phyloP scores from a whole-genome alignment of 106 monocot genomes.

The Dendrobium officinale region DNA sequence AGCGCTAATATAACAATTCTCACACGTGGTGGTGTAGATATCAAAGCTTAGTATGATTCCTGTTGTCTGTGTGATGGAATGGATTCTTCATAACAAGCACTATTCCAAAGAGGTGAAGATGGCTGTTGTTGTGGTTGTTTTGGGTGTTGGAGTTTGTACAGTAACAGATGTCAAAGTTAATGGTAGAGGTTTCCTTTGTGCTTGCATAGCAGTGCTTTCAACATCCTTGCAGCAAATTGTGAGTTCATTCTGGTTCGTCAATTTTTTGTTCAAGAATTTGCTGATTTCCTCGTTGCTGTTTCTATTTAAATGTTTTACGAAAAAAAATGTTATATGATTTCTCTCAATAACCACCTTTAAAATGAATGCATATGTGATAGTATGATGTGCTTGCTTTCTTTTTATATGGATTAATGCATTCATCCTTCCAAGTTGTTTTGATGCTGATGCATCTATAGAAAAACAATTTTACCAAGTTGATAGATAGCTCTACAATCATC shows the following conservation, averaged over 20 bases:
- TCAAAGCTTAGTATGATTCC: conserved; percentile 96
- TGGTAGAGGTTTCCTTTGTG: conserved; percentile 78
- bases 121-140: conserved; percentile 63
- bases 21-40: conserved; percentile 31
- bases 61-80: conserved; percentile 90
- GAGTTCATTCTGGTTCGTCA: conserved; percentile 21
- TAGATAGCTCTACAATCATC: too few species aligned
- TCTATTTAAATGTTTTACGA: too few species aligned
- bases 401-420: too few species aligned
- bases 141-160: conserved; percentile 85
- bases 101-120: conserved; percentile 77
- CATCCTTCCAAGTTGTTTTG: too few species aligned
- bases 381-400: too few species aligned
- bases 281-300: too few species aligned
- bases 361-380: too few species aligned
- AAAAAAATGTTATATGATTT: too few species aligned
- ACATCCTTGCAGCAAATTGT: conserved; percentile 94
- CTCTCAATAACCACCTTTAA: too few species aligned
- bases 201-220: conserved; percentile 69
- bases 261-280: too few species aligned
- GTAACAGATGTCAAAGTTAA: conserved; percentile 91
- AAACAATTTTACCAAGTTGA: too few species aligned
- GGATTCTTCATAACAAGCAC: conserved; percentile 63
- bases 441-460: too few species aligned
- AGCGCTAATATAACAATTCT: neutral